A percentile compares a stretch with the other conserved stretches of the same genome.
phyloP scores from a whole-genome alignment of 164 flowering plant species.

The Sedum album region DNA sequence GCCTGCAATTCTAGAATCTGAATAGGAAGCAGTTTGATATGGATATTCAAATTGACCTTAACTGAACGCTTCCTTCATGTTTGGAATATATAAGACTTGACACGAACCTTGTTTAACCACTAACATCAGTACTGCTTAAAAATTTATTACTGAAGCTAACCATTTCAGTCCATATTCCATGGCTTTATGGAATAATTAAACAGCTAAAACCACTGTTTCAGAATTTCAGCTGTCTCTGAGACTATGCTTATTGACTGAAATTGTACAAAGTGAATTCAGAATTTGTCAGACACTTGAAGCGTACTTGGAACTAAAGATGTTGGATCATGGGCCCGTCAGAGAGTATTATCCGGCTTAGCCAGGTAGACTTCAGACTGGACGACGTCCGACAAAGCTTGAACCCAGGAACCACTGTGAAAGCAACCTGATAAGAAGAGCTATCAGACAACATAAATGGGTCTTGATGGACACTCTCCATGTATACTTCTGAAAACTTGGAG shows the following conservation, averaged over 20 bases:
- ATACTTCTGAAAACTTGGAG: not conserved
- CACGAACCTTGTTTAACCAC: too few species aligned
- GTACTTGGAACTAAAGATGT: not conserved
- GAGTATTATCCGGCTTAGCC: not conserved
- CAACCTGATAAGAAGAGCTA: not conserved
- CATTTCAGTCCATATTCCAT: too few species aligned
- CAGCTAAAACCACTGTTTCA: too few species aligned
- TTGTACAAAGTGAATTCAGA: not conserved
- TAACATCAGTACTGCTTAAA: too few species aligned
- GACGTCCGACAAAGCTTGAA: not conserved
- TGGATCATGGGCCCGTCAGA: not conserved
- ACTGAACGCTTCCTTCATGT: too few species aligned
- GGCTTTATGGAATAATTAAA: too few species aligned
- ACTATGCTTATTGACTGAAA: not conserved
- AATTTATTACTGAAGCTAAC: too few species aligned
- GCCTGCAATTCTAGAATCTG: too few species aligned
- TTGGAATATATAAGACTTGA: too few species aligned
- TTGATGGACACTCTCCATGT: not conserved
- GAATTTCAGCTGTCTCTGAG: too few species aligned
- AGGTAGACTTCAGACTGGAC: constrained; percentile 1
- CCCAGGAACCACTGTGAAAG: not conserved
- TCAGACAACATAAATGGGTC: not conserved
- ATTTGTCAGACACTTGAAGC: not conserved
- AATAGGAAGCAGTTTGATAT: too few species aligned
- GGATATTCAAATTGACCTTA: too few species aligned